Base-by-base conservation (phyloP, 2,329 filamentous ascomycete species). In the Ophiocordyceps sinensis region DNA sequence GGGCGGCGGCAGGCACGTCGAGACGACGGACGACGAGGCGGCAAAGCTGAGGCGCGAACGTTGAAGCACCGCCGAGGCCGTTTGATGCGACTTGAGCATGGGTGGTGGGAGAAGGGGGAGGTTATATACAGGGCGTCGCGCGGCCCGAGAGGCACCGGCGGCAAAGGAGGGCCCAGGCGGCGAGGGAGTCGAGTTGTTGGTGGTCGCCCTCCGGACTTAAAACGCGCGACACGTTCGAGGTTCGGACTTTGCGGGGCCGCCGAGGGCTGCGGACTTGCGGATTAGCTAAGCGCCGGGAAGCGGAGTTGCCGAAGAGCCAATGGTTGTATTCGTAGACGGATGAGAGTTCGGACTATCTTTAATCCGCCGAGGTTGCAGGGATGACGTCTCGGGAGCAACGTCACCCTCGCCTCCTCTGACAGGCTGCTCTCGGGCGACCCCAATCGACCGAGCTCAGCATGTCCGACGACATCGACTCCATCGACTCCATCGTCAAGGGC, bases 401-500 rank as follows among this genome's bases (percentile, higher is more conserved):
- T n/a, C n/a, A n/a, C n/a, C n/a, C n/a, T n/a, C n/a, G n/a, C n/a
- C n/a, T n/a, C n/a, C n/a, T n/a, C n/a, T n/a, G n/a, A n/a, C n/a
- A n/a, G n/a, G n/a, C n/a, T n/a, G n/a, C n/a, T n/a, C n/a, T n/a
- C n/a, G n/a, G n/a, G n/a, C n/a, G n/a, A n/a, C n/a, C n/a, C n/a
- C n/a, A n/a, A n/a, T n/a, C n/a, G n/a, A n/a, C n/a, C 23, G 23
- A 26, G 37, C 38, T 31, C 44, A 43, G 42, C 41, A 82, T 82
- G 77, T 68, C 75, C 51, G 73, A 79, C 57, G 68, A 75, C 46
- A 71, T 94, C 56, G 19, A 19, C 19, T n/a, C n/a, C n/a, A n/a
- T n/a, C n/a, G 88, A 95, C 65, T 86, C 87, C 54, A 75, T 94
- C 54, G 85, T 96, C 65, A 96, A 95, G 66, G 89, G 88, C 54